Evolutionary conservation across 163 green algal species (phyloP), one percentile per base, ranked within the genome.

Genomic region (Scenedesmus sp.): DNA sequence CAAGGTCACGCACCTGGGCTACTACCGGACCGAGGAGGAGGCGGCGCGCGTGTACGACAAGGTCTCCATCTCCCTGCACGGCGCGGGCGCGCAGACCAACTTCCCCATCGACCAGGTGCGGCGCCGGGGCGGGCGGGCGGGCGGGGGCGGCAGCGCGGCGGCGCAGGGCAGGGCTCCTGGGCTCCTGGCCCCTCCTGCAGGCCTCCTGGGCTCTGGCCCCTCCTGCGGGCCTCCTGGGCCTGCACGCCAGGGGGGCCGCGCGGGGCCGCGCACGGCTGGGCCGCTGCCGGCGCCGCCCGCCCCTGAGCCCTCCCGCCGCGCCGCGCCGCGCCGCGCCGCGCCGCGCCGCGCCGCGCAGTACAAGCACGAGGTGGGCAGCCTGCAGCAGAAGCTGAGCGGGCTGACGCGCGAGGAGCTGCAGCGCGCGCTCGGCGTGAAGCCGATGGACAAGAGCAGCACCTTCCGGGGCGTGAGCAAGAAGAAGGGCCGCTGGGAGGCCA

Each of bases 401-500:
- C 71, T 95, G 66, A 84, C 84, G 47, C 80, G 90, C 0, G 90
- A 93, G 64, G 81, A 91, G 60, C 87, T 95, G 84, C 91, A 94
- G 84, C 85, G 86, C 7, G 85, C 89, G 13, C 82, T 95, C 39
- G 90, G 91, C 0, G 90, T 94, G 4, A 93, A 92, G 80, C 89
- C 90, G 42, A 94, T 95, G 90, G 87, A 95, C 83, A 93, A 93
- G 77, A 91, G 83, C 62, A 71, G 70, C 60, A 86, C 75, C 65
- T 95, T 83, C 87, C 63, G 88, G 10, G 91, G 91, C 14, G 91
- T 95, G 29, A 87, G 75, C 64, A 89, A 89, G 76, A 95, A 95
- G 83, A 95, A 93, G 84, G 90, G 89, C 29, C 86, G 85, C 56
- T 95, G 90, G 90, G 90, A 95, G 86, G 90, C 90, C 58, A 95